Evolutionary conservation across 805 yeast genomes (phyloP).

Genomic region (Brettanomyces anomalus): DNA sequence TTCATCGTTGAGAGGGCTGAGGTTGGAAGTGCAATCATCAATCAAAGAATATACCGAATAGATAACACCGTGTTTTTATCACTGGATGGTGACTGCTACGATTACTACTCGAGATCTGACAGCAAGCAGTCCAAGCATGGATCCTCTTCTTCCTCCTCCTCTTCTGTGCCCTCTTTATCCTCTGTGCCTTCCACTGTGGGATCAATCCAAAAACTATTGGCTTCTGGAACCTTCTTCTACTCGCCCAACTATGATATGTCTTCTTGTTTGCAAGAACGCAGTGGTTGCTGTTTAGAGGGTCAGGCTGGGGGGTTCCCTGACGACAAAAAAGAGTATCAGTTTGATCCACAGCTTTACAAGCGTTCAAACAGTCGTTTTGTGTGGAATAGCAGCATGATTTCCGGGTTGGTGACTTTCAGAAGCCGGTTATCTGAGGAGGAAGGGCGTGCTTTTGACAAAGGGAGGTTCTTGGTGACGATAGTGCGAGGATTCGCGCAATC

Average conservation of each 20-base stretch:
- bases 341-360: constrained; percentile 13
- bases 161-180: neutral
- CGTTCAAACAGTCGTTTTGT: constrained; percentile 37
- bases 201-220: constrained; percentile 31
- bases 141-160: too few relatives aligned
- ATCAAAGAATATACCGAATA: constrained; percentile 40
- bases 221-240: constrained; percentile 40
- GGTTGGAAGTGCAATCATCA: constrained; percentile 48
- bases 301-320: neutral
- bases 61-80: constrained; percentile 60
- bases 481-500: constrained; percentile 43
- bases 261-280: constrained; percentile 36
- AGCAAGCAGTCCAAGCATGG: neutral
- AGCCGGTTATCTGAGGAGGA: constrained; percentile 33
- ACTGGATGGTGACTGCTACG: constrained; percentile 36
- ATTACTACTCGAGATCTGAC: neutral
- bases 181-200: constrained; percentile 11
- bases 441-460: constrained; percentile 31
- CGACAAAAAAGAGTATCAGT: neutral
- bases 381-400: constrained; percentile 43
- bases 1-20: constrained; percentile 45
- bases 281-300: constrained; percentile 13
- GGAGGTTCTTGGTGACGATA: constrained; percentile 39
- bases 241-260: constrained; percentile 39
- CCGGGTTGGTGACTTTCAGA: constrained; percentile 38